Percentiles rank a stretch among this genome's conserved stretches.
phyloP scores from a whole-genome alignment of 805 yeast species.

The Kregervanrija delftensis region DNA sequence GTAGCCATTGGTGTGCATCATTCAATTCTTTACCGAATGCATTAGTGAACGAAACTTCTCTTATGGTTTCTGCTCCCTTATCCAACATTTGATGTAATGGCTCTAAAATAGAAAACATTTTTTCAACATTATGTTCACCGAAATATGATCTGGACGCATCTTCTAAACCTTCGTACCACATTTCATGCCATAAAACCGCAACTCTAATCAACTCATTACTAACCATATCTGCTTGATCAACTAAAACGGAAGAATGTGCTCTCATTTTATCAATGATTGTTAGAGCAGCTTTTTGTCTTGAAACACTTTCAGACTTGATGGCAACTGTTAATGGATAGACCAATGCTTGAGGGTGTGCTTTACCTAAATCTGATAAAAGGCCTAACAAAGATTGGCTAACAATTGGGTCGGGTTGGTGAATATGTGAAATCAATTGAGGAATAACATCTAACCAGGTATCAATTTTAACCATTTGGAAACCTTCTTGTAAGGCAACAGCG shows the following conservation, averaged over 20 bases:
- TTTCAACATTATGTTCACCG: slow-evolving; percentile 90
- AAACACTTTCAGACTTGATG: slow-evolving; percentile 84
- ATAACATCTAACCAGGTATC: slow-evolving; percentile 95
- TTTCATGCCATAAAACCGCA: slow-evolving; percentile 95
- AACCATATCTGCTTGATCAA: slow-evolving; percentile 91
- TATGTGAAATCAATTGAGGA: slow-evolving; percentile 92
- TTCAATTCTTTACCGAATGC: slow-evolving; percentile 89
- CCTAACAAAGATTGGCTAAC: slow-evolving; percentile 79
- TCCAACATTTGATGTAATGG: slow-evolving; percentile 83
- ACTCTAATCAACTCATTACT: slow-evolving; percentile 89
- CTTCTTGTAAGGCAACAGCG: slow-evolving; percentile 83
- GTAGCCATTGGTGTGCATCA: slow-evolving; percentile 92
- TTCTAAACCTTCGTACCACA: slow-evolving; percentile 96
- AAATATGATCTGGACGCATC: slow-evolving; percentile 92
- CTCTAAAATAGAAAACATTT: slow-evolving; percentile 86
- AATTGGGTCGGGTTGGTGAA: slow-evolving; percentile 86
- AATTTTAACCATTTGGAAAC: slow-evolving; percentile 79
- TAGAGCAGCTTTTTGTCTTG: slow-evolving; percentile 85
- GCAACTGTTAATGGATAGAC: slow-evolving; percentile 95
- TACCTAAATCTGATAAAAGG: slow-evolving; percentile 78
- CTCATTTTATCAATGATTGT: slow-evolving; percentile 90
- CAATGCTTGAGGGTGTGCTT: slow-evolving; percentile 94
- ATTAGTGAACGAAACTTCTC: slow-evolving; percentile 88
- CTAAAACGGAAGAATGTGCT: slow-evolving; percentile 74
- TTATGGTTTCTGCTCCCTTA: slow-evolving; percentile 83